A percentile compares a stretch with the other conserved stretches of the same genome.
Evolutionary conservation across 495 filamentous ascomycete genomes (phyloP).

Genomic region (Xylaria scruposa): DNA sequence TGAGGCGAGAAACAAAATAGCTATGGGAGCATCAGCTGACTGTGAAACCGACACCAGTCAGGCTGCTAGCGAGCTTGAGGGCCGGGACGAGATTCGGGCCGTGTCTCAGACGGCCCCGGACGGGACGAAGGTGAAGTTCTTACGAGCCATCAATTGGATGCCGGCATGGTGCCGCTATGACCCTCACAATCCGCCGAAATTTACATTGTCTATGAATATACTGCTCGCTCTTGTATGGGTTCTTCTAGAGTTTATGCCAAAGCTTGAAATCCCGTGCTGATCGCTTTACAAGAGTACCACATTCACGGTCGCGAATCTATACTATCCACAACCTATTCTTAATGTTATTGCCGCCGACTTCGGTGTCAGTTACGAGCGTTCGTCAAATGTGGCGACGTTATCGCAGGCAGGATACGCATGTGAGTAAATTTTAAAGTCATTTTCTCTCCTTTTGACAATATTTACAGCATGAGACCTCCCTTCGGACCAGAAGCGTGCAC

Average conservation of each 20-base stretch:
- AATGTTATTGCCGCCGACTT: slow-evolving; percentile 71
- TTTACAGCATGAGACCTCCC: neutral
- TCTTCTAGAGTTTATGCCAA: neutral
- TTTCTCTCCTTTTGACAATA: neutral
- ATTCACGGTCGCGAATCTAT: slow-evolving; percentile 74
- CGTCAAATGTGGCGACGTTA: slow-evolving; percentile 69
- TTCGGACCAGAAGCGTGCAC: neutral
- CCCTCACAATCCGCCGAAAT: slow-evolving; percentile 37
- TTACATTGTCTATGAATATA: slow-evolving; percentile 41
- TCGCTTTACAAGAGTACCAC: slow-evolving; percentile 36
- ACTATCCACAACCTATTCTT: slow-evolving; percentile 75
- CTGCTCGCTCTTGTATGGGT: slow-evolving; percentile 40
- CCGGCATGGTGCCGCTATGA: slow-evolving; percentile 44
- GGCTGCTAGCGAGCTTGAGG: neutral
- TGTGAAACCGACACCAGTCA: neutral
- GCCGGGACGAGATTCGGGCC: neutral
- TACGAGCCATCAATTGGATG: slow-evolving; percentile 36
- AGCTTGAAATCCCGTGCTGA: slow-evolving; percentile 17
- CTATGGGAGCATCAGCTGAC: neutral
- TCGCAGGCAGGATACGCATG: slow-evolving; percentile 79
- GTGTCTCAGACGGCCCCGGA: neutral
- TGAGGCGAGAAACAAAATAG: neutral
- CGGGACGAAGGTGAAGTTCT: slow-evolving; percentile 16
- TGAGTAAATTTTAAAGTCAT: neutral
- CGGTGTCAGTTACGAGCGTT: slow-evolving; percentile 61